Conservation (phyloP, 75 land plant genomes). For the Adiantum capillusveneris region DNA sequence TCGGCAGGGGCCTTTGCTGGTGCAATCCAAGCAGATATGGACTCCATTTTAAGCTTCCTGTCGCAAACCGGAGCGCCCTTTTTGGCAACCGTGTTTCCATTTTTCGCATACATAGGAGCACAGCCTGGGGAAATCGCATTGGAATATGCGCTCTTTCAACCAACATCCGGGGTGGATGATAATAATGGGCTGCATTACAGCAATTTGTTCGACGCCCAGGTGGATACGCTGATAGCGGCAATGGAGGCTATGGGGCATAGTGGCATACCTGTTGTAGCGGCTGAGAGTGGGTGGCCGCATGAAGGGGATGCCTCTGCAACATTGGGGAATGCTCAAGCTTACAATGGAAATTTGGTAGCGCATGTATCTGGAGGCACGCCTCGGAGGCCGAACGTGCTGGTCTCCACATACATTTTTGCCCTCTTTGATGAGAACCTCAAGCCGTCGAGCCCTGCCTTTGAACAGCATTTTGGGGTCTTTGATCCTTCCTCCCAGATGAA, state of each 20-base stretch:
- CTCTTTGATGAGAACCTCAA: slow-evolving; percentile 38
- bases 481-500: background rate
- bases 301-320: slow-evolving; percentile 14
- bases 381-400: slow-evolving; percentile 16
- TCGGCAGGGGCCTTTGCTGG: too few relatives aligned
- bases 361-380: slow-evolving; percentile 23
- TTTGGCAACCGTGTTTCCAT: slow-evolving; percentile 35
- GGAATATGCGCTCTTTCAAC: too few relatives aligned
- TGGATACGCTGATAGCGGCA: slow-evolving; percentile 28
- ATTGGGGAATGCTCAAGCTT: slow-evolving; percentile 16
- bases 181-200: background rate
- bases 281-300: slow-evolving; percentile 44
- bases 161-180: background rate
- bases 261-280: slow-evolving; percentile 13
- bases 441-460: slow-evolving; percentile 11
- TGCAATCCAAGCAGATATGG: too few relatives aligned
- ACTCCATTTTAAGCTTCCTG: slow-evolving; percentile 19
- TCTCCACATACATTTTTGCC: slow-evolving; percentile 25
- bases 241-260: slow-evolving; percentile 14
- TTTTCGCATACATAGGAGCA: slow-evolving; percentile 22
- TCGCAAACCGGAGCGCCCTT: slow-evolving; percentile 9
- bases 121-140: background rate
- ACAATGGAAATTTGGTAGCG: slow-evolving; percentile 27
- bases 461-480: background rate
- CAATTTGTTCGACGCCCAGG: slow-evolving; percentile 36